Evolutionary conservation across 2,329 filamentous ascomycete genomes (phyloP), one percentile per base, ranked within the genome.

Genomic region (Microdochium paspali): DNA sequence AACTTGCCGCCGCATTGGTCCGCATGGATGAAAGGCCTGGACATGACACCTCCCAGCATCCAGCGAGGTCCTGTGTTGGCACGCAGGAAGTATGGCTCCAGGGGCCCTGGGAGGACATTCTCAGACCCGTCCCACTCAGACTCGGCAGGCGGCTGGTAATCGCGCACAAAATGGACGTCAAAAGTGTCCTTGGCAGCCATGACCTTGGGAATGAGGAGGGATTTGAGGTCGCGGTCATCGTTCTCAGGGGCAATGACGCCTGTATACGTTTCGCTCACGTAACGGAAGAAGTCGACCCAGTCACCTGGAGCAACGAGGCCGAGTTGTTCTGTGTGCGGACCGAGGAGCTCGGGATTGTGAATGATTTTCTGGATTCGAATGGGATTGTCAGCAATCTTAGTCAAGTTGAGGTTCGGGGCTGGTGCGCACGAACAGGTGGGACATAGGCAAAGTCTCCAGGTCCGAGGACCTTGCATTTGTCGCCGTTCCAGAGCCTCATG

Each of bases 271-370:
- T 80, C 76, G 24, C 69, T 69, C 7, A 80, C 69, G 55, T 77
- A 73, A 45, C 77, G 69, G 63, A 80, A 81, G 63, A 81, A 80
- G 53, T 80, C 76, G 24, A 78, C 65, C 77, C 77, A 80, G 55
- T 77, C 76, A 4, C 75, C 77, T 0, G 77, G 77, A 0, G 73
- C 73, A 24, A 80, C 72, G 3, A 81, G 59, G 13, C 76, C 75
- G 1, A 75, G 61, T 20, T 70, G 69, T 51, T 80, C 77, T 2
- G 74, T 75, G 51, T 79, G 73, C 0, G 73, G 67, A 1, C 74
- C 74, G 1, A 76, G 61, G 24, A 77, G 63, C 47, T 79, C 71
- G 4, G 76, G 76, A 53, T 78, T 77, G 55, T 81, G 77, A 43
- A 80, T 64, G 9, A 73, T 63, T 51, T 62, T 69, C 70, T 76